phyloP scores from a whole-genome alignment of 148 eudicot genomes.

The Spergularia marina region DNA sequence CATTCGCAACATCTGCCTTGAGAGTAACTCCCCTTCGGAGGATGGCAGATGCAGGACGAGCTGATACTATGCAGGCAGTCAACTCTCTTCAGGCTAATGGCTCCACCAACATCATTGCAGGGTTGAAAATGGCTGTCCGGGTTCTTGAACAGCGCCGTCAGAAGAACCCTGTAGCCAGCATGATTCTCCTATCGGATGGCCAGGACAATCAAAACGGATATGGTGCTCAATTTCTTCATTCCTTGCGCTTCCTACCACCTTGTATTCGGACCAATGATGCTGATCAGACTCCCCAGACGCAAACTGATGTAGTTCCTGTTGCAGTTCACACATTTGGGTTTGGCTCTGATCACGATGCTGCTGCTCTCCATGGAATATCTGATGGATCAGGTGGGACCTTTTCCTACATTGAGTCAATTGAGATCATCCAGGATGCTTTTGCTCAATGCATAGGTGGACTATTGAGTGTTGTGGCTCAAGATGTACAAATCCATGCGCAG shows the following conservation, averaged over 20 bases:
- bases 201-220: slow-evolving; percentile 32
- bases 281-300: not conserved
- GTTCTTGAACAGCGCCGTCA: slow-evolving; percentile 36
- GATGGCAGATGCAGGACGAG: slow-evolving; percentile 36
- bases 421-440: slow-evolving; percentile 43
- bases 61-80: slow-evolving; percentile 24
- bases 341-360: slow-evolving; percentile 43
- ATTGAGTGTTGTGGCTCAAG: slow-evolving; percentile 42
- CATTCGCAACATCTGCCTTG: slow-evolving; percentile 28
- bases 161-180: slow-evolving; percentile 41
- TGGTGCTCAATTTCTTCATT: not conserved
- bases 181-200: slow-evolving; percentile 45
- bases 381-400: slow-evolving; percentile 46
- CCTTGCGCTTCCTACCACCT: slow-evolving; percentile 20
- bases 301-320: slow-evolving; percentile 16
- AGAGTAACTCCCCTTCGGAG: slow-evolving; percentile 32
- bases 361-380: slow-evolving; percentile 36
- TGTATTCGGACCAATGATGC: slow-evolving; percentile 21
- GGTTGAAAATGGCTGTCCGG: slow-evolving; percentile 29
- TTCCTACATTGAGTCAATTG: slow-evolving; percentile 43
- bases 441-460: slow-evolving; percentile 51
- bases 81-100: slow-evolving; percentile 26
- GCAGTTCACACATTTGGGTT: slow-evolving; percentile 47
- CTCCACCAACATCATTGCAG: slow-evolving; percentile 40
- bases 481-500: slow-evolving; percentile 14